Evolutionary conservation across 331 rosid species (phyloP), one percentile per base, ranked within the genome.

Genomic region (Saraca asoca): DNA sequence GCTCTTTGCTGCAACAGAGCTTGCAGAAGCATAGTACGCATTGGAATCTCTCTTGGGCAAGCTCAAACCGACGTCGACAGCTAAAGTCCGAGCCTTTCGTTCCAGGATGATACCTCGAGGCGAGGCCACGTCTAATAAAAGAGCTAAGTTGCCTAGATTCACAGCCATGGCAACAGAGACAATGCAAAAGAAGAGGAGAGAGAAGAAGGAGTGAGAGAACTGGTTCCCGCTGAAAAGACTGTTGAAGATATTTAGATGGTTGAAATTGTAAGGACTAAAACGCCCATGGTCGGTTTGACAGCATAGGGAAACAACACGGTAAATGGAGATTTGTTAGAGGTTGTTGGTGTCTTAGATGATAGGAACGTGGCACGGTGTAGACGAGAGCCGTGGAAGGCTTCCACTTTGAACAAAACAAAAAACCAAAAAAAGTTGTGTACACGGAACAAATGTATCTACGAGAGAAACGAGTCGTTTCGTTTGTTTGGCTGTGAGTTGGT

Each of bases 91-190:
- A 12, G 10, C 35, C 62, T 84, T 93, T 33, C 94, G 80, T 18
- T 93, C 96, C 0, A 69, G 70, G 33, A 69, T 41, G 4, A 70
- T 14, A 50, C 71, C 58, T 64, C 94, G 73, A 3, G 87, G 85
- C n/a, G 83, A 85, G 7, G 86, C 52, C 5, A 82, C 76, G 74
- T 93, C 97, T 0, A 90, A 82, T 69, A 83, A 46, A 19, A 90
- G 77, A 18, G 95, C 86, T 38, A 88, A 56, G 61, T 93, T 85
- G n/a, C 95, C 98, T 2, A 90, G 62, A 64, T 79, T 80, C 48
- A 75, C 87, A 8, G 95, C 88, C 97, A 93, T 93, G 19, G 71
- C 24, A 41, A 55, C 72, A n/a, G 68, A 11, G 53, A 44, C 13
- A 43, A 66, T 17, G 62, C 7, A 31, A 31, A 12, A 7, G 62